phyloP scores from a whole-genome alignment of 805 yeast species.

The Ogataea sp. region DNA sequence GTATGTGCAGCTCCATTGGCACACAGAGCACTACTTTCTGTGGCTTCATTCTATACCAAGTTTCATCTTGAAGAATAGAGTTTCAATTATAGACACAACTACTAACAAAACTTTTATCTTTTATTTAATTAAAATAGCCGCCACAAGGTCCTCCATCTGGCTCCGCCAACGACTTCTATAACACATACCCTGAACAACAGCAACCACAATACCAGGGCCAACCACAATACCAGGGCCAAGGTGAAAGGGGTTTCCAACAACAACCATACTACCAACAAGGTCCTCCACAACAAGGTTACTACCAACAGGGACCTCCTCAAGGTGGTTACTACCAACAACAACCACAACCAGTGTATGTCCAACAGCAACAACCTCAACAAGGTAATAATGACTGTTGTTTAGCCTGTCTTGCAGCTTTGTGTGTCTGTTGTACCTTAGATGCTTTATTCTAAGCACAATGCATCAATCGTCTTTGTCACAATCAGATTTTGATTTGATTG shows the following conservation, averaged over 20 bases:
- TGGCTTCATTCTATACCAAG: too few species aligned
- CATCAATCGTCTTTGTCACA: too few species aligned
- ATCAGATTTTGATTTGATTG: too few species aligned
- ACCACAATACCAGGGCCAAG: background rate
- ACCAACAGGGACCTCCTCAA: constrained; percentile 2
- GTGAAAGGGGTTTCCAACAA: background rate
- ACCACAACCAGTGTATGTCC: constrained; percentile 21
- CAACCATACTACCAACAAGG: background rate
- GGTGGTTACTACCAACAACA: constrained; percentile 10
- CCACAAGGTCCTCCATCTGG: constrained; percentile 7
- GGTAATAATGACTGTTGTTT: constrained; percentile 38
- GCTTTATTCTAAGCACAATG: constrained; percentile 42
- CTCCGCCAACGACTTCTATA: constrained; percentile 8
- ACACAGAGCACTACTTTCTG: too few species aligned
- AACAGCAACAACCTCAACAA: constrained; percentile 18
- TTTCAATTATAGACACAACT: background rate
- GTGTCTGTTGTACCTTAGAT: constrained; percentile 49
- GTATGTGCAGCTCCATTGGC: background rate
- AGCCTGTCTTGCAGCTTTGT: constrained; percentile 47
- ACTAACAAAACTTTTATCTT: background rate
- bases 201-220: constrained; percentile 1
- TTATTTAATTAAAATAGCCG: background rate
- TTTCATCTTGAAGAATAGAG: background rate
- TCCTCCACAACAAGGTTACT: constrained; percentile 1
- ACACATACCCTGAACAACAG: constrained; percentile 2